These are phyloP conservation scores for Hygrophoropsis aurantiaca DNA, from an alignment of 768 basidiomycete genomes.

Conservation along the genomic window DNA sequence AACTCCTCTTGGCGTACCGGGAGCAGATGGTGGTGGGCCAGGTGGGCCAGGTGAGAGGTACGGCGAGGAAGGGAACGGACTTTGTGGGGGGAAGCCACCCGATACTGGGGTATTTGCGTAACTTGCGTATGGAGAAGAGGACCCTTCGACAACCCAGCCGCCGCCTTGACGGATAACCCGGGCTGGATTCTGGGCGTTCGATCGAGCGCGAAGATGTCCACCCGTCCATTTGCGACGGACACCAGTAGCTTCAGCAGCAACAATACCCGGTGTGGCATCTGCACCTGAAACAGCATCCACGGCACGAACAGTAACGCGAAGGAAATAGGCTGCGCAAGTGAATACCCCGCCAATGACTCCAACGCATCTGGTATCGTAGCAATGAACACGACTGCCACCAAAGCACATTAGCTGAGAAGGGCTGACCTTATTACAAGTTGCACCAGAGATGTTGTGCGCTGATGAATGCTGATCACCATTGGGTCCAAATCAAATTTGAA, in stretches of 20 bases:
- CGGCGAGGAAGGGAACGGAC: constrained; percentile 32
- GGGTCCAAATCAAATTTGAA: constrained; percentile 99
- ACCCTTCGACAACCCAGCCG: constrained; percentile 61
- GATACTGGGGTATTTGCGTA: constrained; percentile 36
- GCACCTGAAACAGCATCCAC: constrained; percentile 61
- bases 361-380: constrained; percentile 47
- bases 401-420: constrained; percentile 2
- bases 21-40: constrained; percentile 28
- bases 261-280: constrained; percentile 53
- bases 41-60: constrained; percentile 30
- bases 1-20: constrained; percentile 21
- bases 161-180: constrained; percentile 56
- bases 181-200: constrained; percentile 25
- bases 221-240: constrained; percentile 72
- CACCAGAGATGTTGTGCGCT: constrained; percentile 80
- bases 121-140: constrained; percentile 32
- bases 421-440: constrained; percentile 76
- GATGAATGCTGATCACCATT: constrained; percentile 78
- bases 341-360: constrained; percentile 95
- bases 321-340: constrained; percentile 79
- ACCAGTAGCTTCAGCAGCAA: constrained; percentile 66
- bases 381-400: not conserved
- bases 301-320: constrained; percentile 61
- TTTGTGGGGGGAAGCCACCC: constrained; percentile 22
- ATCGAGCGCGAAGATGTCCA: constrained; percentile 58